Evolutionary conservation across 1,139 yeast species (phyloP), one percentile per base, ranked within the genome.

Genomic region (Diutina siamensis): DNA sequence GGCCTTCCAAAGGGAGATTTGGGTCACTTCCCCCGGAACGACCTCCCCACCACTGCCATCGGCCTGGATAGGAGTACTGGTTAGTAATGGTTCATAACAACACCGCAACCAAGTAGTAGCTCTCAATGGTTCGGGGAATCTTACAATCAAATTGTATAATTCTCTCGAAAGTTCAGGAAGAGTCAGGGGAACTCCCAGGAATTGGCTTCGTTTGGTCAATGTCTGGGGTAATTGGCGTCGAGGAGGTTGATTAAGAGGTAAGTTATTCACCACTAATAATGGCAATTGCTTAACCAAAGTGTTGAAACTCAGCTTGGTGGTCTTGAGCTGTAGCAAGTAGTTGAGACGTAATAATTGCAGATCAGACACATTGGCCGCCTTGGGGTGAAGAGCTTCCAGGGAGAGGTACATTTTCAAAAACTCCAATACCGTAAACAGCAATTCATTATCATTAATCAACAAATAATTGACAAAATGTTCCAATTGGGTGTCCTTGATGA

Each of bases 31-130:
- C 3, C 94, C 88, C 3, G 70, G 65, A 12, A 58, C 49, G 31
- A 55, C 59, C 17, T 61, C 65, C 9, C 22, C 15, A 15, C 27
- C 28, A 8, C n/a, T 13, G 4, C 31, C 28, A 10, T 22, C 32
- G 8, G 18, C 32, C 20, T 17, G 19, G 18, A n/a, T 15, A 12
- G 25, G 21, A 8, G 18, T n/a, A 12, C 21, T 15, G 33, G 55
- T 55, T 17, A 44, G 44, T 49, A 46, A 60, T 13, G 94, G 87
- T 55, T 82, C 92, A 63, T 87, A 94, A 52, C 94, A 84, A 53
- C 95, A 83, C 54, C 96, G 78, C 67, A 92, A 81, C 98, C 98
- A 92, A 13, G 88, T 75, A 2, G 96, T 85, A 1, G 98, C 96
- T 51, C 99, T 73, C 50, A 80, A 75, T 1, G 98, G 98, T 61